Evolutionary conservation across 306 rosid genomes (phyloP).

Genomic region (Fagus sylvatica): DNA sequence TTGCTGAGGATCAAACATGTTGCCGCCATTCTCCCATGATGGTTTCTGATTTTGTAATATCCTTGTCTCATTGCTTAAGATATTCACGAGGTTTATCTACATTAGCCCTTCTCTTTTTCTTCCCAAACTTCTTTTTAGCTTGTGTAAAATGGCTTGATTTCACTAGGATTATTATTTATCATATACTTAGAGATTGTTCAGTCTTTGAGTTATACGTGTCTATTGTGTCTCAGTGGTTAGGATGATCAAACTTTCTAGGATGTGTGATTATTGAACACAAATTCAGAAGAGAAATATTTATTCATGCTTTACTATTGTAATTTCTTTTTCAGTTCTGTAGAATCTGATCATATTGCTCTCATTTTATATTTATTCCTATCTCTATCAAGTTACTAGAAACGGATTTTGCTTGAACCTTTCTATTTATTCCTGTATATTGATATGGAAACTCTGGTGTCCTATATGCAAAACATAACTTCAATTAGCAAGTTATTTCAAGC

Average conservation of each 20-base stretch:
- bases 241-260: slow-evolving; percentile 1
- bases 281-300: neutral
- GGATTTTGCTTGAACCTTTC: neutral
- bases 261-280: slow-evolving; percentile 7
- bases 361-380: neutral
- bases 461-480: too few relatives aligned
- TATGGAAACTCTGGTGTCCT: neutral
- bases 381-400: neutral
- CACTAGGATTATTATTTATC: slow-evolving; percentile 16
- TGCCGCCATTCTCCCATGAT: neutral
- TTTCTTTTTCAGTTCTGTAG: neutral
- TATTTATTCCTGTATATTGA: too few relatives aligned
- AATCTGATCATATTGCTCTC: neutral
- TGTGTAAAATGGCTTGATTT: slow-evolving; percentile 38
- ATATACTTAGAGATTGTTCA: slow-evolving; percentile 11
- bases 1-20: neutral
- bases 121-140: neutral
- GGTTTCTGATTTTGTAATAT: slow-evolving; percentile 26
- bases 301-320: neutral
- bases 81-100: neutral
- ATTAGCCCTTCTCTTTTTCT: neutral
- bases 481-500: too few relatives aligned
- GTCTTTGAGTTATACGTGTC: neutral
- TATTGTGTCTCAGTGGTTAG: neutral
- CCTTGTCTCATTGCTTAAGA: slow-evolving; percentile 4